Evolutionary conservation across 169 alveolate species (phyloP), one percentile per base, ranked within the genome.

Genomic region (Plasmodium knowlesi): DNA sequence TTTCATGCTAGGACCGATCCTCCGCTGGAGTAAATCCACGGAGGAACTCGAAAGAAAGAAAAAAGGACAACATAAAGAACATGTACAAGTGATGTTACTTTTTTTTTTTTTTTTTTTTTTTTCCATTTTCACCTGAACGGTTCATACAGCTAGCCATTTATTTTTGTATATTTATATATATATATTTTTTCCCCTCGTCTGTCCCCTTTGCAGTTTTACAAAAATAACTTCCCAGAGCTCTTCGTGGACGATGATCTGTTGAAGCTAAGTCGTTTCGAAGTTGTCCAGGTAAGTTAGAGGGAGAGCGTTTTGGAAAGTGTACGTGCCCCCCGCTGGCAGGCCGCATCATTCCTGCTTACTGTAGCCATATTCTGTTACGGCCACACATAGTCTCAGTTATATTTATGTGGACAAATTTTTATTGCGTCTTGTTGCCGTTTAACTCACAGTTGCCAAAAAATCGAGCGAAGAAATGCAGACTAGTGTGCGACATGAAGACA

Each of bases 391-490:
- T 32, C 8, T 5, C 34, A 57, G n/a, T n/a, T n/a, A n/a, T n/a
- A n/a, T 32, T 57, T 19, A 25, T 14, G 14, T 61, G n/a, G 10
- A 43, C 54, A 12, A 43, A 46, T 34, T 34, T 82, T 61, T 14
- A 54, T 82, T 82, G 22, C 57, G 30, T 39, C 72, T n/a, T 22
- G 34, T 50, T 84, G 39, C 37, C 34, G 14, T 28, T 25, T 32
- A 19, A 39, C 74, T 14, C 50, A 43, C 67, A 85, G 93, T 74
- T 85, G 80, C 93, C 93, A 50, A 85, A 85, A 74, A 85, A 73
- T 76, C 73, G 93, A 34, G 93, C 93, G 22, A 85, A 85, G 25
- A 85, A 85, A 85, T 73, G 85, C 93, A 85, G 93, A 22, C 84
- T 85, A 9, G 82, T 85, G 25, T 85, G 50, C 53, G 93, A 85